Conservation (phyloP, 2,329 filamentous ascomycete genomes). For the Diaporthe vexans region DNA sequence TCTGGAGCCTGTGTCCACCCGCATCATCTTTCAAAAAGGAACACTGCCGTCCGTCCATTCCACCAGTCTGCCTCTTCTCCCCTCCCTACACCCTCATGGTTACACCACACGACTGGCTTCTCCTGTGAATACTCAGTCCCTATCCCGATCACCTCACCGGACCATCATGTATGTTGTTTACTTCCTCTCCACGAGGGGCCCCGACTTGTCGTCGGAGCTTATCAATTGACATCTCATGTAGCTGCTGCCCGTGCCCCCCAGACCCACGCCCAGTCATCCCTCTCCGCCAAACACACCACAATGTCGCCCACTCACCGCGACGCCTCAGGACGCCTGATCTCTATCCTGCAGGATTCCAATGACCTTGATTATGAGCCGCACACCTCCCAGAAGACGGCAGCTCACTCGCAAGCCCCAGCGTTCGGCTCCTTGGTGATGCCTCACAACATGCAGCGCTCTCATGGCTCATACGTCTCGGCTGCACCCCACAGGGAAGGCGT, state of each 20-base stretch:
- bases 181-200: neutral
- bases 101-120: neutral
- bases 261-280: neutral
- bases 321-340: conserved; percentile 39
- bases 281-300: neutral
- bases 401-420: neutral
- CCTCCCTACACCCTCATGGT: conserved; percentile 26
- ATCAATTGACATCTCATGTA: conserved; percentile 8
- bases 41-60: conserved; percentile 30
- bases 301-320: conserved; percentile 37
- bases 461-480: conserved; percentile 21
- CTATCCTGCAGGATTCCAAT: conserved; percentile 37
- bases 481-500: conserved; percentile 20
- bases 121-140: neutral
- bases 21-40: conserved; percentile 31
- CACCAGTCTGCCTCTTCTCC: neutral
- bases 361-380: conserved; percentile 28
- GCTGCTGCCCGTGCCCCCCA: neutral
- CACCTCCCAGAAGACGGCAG: conserved; percentile 3
- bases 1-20: conserved; percentile 26
- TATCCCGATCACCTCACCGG: neutral
- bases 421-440: conserved; percentile 6
- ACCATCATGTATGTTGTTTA: conserved; percentile 1
- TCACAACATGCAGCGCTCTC: conserved; percentile 10
- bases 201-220: neutral